Evolutionary conservation across 176 grass and related monocot species (phyloP).

Genomic region (Carex cristatella): DNA sequence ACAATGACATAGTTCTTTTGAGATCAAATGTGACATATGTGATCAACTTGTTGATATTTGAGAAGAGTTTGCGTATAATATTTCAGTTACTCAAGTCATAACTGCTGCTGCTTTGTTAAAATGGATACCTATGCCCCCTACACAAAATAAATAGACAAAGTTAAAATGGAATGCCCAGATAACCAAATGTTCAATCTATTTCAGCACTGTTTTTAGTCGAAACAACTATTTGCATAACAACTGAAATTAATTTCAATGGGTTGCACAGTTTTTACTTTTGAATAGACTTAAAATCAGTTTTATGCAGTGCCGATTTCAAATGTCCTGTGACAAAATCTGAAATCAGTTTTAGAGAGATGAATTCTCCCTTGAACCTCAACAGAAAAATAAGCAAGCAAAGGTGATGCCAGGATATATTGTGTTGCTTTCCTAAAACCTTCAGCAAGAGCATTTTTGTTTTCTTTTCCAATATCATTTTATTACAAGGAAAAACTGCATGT

Average conservation of each 20-base stretch:
- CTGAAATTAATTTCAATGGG: not conserved
- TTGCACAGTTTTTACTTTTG: not conserved
- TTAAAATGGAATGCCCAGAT: not conserved
- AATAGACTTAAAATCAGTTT: not conserved
- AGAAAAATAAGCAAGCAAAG: not conserved
- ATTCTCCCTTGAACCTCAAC: constrained; percentile 50
- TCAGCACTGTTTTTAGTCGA: not conserved
- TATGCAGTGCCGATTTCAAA: not conserved
- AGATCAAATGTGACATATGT: too few relatives aligned
- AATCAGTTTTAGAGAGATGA: constrained; percentile 47
- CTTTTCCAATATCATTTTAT: too few relatives aligned
- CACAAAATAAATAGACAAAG: not conserved
- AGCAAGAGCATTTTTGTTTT: too few relatives aligned
- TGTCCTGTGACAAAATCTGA: constrained; percentile 5
- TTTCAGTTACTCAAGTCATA: too few relatives aligned
- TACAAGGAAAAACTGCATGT: too few relatives aligned
- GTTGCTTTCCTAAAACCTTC: not conserved
- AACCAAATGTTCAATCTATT: not conserved
- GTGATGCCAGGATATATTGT: not conserved
- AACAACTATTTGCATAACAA: not conserved
- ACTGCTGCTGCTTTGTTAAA: too few relatives aligned
- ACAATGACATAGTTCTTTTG: too few relatives aligned
- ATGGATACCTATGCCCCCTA: constrained; percentile 52
- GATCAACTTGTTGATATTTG: too few relatives aligned
- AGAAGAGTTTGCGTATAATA: too few relatives aligned